phyloP scores from a whole-genome alignment of 345 rosid genomes.

The Cochlearia excelsa region DNA sequence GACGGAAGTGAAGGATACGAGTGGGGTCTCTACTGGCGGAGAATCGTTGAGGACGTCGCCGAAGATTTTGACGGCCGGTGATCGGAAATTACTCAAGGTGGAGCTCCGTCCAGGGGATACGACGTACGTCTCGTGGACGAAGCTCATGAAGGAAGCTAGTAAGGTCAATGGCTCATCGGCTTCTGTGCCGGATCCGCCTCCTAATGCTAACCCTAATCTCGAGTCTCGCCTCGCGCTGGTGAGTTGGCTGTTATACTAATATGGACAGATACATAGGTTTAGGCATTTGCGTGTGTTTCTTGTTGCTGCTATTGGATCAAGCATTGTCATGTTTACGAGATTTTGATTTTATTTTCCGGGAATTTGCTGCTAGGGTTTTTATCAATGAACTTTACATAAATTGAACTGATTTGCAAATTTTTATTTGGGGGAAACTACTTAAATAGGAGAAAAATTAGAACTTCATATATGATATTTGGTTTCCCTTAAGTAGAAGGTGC shows the following conservation, averaged over 20 bases:
- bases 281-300: too few species aligned
- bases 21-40: constrained; percentile 37
- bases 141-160: constrained; percentile 68
- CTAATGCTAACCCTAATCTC: constrained; percentile 49
- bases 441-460: too few species aligned
- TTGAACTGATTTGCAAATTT: too few species aligned
- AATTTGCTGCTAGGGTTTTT: too few species aligned
- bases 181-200: constrained; percentile 47
- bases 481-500: neutral
- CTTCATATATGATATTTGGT: too few species aligned
- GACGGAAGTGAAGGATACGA: constrained; percentile 34
- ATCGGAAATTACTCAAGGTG: constrained; percentile 70
- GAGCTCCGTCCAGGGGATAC: constrained; percentile 80
- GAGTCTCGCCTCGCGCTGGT: constrained; percentile 59
- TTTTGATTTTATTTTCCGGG: too few species aligned
- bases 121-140: constrained; percentile 82
- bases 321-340: too few species aligned
- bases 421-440: too few species aligned
- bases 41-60: constrained; percentile 46
- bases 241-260: constrained; percentile 4
- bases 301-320: too few species aligned
- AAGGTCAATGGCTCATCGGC: constrained; percentile 39
- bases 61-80: constrained; percentile 54
- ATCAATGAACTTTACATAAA: too few species aligned
- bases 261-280: too few species aligned